A percentile compares a stretch with the other conserved stretches of the same genome.
phyloP scores from a whole-genome alignment of 208 protist species.

The Angomonas ambiguus region DNA sequence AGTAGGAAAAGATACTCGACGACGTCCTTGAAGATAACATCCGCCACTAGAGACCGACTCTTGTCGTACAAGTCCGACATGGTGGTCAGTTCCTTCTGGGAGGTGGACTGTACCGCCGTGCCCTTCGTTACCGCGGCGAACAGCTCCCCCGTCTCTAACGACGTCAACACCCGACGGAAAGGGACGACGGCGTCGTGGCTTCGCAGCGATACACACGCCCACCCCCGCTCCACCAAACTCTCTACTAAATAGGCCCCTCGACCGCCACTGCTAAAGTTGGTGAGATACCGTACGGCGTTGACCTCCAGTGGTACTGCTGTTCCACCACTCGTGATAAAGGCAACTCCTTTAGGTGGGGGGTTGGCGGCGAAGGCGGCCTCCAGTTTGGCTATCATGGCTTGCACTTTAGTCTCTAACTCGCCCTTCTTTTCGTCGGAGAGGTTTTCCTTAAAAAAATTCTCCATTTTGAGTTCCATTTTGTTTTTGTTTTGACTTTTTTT shows the following conservation, averaged over 20 bases:
- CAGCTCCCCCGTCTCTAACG: constrained; percentile 37
- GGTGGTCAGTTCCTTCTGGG: constrained; percentile 12
- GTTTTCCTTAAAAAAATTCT: constrained; percentile 62
- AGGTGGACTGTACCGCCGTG: neutral
- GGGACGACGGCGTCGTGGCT: constrained; percentile 46
- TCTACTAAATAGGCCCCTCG: constrained; percentile 73
- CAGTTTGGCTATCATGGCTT: constrained; percentile 31
- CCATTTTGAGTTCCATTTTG: constrained; percentile 17
- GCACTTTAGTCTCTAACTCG: constrained; percentile 25
- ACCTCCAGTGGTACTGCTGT: constrained; percentile 76
- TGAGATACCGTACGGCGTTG: constrained; percentile 80
- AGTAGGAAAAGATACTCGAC: constrained; percentile 81
- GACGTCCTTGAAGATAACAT: constrained; percentile 67
- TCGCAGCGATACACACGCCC: constrained; percentile 70
- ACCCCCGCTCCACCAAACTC: constrained; percentile 45
- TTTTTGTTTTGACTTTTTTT: constrained; percentile 6
- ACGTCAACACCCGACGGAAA: constrained; percentile 53
- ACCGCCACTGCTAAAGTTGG: constrained; percentile 81
- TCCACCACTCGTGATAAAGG: constrained; percentile 76
- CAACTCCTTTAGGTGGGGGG: constrained; percentile 31
- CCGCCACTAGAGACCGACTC: constrained; percentile 32
- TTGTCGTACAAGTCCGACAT: constrained; percentile 28
- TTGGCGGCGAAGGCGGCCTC: constrained; percentile 18
- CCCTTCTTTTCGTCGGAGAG: constrained; percentile 19
- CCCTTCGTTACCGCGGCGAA: constrained; percentile 21